Conservation (phyloP, 495 filamentous ascomycete genomes). For the Durotheca rogersii region DNA sequence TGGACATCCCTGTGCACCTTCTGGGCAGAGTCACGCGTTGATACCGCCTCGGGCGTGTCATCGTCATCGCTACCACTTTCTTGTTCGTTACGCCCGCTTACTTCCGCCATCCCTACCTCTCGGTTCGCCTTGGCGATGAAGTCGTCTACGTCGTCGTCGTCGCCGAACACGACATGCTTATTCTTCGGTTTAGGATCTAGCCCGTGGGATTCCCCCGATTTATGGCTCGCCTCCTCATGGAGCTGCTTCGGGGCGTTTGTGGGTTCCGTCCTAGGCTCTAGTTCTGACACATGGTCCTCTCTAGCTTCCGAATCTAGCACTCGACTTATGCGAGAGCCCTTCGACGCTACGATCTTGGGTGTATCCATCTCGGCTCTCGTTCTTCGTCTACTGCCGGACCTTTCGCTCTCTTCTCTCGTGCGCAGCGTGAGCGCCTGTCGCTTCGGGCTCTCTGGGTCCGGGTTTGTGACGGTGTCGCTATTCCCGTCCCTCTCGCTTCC, state of each 20-base stretch:
- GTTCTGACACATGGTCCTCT: conserved; percentile 6
- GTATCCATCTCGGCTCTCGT: conserved; percentile 31
- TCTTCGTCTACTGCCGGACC: conserved; percentile 10
- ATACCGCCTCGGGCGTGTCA: conserved; percentile 48
- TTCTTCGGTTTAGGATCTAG: conserved; percentile 20
- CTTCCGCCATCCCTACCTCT: conserved; percentile 11
- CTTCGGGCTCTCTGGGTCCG: conserved; percentile 8
- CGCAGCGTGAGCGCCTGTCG: conserved; percentile 27
- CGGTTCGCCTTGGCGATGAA: conserved; percentile 31
- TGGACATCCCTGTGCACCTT: conserved; percentile 38
- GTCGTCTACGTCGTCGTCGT: conserved; percentile 39
- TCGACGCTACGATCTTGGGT: conserved; percentile 18
- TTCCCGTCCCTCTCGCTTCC: neutral
- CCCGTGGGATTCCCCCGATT: conserved; percentile 14
- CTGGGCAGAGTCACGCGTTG: conserved; percentile 41
- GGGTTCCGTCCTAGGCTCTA: conserved; percentile 16
- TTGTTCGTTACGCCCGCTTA: conserved; percentile 11
- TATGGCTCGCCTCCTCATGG: conserved; percentile 32
- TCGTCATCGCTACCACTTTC: conserved; percentile 46
- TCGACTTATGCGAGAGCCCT: neutral
- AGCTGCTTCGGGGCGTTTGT: conserved; percentile 32
- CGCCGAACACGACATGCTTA: conserved; percentile 36
- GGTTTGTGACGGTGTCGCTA: neutral
- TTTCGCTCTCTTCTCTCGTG: conserved; percentile 20
- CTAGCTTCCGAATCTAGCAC: conserved; percentile 22